These are phyloP conservation scores for Litchi chinensis DNA, from an alignment of 345 rosid species.

Conservation along the genomic window DNA sequence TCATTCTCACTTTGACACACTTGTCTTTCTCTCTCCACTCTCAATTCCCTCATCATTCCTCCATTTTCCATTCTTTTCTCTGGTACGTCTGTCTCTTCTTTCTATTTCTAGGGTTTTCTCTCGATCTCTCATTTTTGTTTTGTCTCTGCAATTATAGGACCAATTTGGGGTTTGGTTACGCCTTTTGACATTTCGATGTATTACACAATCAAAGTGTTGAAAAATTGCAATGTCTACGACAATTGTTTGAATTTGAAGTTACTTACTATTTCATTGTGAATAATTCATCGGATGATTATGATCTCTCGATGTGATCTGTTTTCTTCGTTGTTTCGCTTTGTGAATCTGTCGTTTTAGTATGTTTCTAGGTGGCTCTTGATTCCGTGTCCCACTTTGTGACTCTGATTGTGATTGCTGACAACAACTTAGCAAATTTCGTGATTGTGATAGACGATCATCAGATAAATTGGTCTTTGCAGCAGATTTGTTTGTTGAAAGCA, in stretches of 20 bases:
- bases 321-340: not conserved
- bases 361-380: not conserved
- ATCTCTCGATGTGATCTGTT: not conserved
- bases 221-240: not conserved
- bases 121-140: not conserved
- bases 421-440: not conserved
- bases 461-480: not conserved
- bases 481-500: not conserved
- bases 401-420: not conserved
- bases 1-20: not conserved
- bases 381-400: not conserved
- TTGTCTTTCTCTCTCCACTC: not conserved
- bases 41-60: not conserved
- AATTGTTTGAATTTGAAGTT: not conserved
- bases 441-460: not conserved
- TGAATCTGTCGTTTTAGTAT: not conserved
- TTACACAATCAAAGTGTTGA: too few species aligned
- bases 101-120: conserved; percentile 15
- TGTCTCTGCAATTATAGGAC: not conserved
- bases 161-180: not conserved
- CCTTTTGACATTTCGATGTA: not conserved
- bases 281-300: not conserved
- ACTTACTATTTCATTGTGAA: not conserved
- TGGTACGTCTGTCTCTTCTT: conserved; percentile 4
- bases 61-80: not conserved